Evolutionary conservation across 345 rosid species (phyloP).

Genomic region (Garcia nutans): DNA sequence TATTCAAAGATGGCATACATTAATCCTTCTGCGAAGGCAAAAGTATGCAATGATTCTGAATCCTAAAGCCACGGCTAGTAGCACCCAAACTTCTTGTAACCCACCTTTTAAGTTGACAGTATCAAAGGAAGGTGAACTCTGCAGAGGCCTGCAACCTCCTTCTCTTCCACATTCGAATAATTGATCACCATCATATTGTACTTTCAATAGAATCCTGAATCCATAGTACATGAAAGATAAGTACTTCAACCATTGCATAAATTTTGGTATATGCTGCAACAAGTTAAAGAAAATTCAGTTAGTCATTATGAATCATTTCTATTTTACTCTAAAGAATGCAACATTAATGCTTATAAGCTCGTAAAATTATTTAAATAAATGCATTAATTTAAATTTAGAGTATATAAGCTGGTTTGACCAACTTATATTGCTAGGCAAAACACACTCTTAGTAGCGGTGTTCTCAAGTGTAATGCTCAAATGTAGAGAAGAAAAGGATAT

Average conservation of each 20-base stretch:
- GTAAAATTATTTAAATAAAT: too few species aligned
- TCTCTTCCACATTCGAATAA: slow-evolving; percentile 68
- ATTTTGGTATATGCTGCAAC: slow-evolving; percentile 79
- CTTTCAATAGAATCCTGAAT: slow-evolving; percentile 77
- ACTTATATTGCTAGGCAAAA: too few species aligned
- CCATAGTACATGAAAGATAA: slow-evolving; percentile 82
- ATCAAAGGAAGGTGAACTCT: slow-evolving; percentile 77
- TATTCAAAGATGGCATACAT: slow-evolving; percentile 50
- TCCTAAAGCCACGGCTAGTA: slow-evolving; percentile 74
- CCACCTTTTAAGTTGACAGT: slow-evolving; percentile 76
- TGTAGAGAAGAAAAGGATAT: too few species aligned
- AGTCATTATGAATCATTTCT: background rate
- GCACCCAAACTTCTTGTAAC: slow-evolving; percentile 82
- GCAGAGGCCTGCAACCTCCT: slow-evolving; percentile 70
- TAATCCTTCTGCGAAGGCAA: slow-evolving; percentile 68
- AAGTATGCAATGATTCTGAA: slow-evolving; percentile 66
- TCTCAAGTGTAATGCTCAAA: too few species aligned
- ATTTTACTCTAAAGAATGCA: too few species aligned
- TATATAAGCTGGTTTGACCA: too few species aligned
- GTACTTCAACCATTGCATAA: slow-evolving; percentile 80
- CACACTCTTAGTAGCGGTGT: too few species aligned
- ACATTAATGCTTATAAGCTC: too few species aligned
- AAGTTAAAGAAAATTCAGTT: background rate
- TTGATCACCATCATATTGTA: slow-evolving; percentile 75
- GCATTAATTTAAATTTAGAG: too few species aligned